These are phyloP conservation scores for Diaporthe caulivora DNA, from an alignment of 2,329 filamentous ascomycete genomes.

Conservation along the genomic window DNA sequence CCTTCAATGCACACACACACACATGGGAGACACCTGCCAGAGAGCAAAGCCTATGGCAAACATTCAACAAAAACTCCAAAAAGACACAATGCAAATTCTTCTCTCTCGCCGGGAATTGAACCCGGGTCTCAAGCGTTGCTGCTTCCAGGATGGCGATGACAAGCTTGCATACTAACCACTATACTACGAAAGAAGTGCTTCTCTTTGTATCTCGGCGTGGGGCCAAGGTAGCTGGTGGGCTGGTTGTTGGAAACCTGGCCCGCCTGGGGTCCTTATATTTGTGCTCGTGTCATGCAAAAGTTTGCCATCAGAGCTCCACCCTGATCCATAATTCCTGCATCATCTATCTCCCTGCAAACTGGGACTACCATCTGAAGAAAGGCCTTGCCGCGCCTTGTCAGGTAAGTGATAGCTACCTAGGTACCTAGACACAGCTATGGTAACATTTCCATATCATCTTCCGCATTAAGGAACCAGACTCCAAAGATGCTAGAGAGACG, in stretches of 20 bases:
- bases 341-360: not conserved
- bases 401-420: not conserved
- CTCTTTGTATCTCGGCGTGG: not conserved
- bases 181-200: constrained; percentile 17
- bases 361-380: not conserved
- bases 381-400: not conserved
- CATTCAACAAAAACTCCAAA: not conserved
- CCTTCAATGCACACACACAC: too few species aligned
- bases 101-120: constrained; percentile 31
- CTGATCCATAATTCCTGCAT: too few species aligned
- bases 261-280: not conserved
- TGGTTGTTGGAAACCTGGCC: not conserved
- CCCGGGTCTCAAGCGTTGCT: constrained; percentile 30
- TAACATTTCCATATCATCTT: not conserved
- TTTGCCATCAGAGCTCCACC: not conserved
- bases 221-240: constrained; percentile 12
- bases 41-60: not conserved
- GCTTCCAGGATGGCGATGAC: constrained; percentile 25
- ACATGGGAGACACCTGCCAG: not conserved
- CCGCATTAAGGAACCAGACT: not conserved
- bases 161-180: constrained; percentile 29
- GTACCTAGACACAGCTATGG: not conserved
- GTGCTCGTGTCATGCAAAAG: not conserved
- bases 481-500: not conserved
- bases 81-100: not conserved